Evolutionary conservation across 345 rosid genomes (phyloP).

Genomic region (Eucalyptus pauciflora): DNA sequence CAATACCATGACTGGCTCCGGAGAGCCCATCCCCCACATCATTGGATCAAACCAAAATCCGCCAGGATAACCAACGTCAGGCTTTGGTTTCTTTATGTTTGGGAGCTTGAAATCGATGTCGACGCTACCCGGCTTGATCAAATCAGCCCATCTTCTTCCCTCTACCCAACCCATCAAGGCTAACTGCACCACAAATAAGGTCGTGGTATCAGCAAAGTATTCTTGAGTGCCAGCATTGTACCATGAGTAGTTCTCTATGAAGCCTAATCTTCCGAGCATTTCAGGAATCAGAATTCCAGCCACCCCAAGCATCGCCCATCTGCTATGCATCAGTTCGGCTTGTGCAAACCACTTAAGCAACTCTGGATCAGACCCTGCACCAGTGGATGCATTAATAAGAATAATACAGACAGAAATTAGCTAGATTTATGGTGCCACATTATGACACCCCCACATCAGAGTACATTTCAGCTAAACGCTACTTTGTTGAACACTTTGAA

Average conservation of each 20-base stretch:
- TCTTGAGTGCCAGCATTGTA: constrained; percentile 68
- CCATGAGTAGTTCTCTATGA: constrained; percentile 76
- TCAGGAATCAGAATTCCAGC: constrained; percentile 81
- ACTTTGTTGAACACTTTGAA: neutral
- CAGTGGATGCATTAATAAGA: neutral
- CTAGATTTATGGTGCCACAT: neutral
- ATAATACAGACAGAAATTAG: neutral
- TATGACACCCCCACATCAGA: neutral
- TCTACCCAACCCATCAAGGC: constrained; percentile 87
- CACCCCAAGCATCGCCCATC: constrained; percentile 99
- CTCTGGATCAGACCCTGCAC: constrained; percentile 81
- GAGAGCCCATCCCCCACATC: constrained; percentile 96
- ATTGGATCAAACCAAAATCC: constrained; percentile 85
- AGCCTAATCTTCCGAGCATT: constrained; percentile 60
- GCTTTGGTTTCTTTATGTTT: constrained; percentile 52
- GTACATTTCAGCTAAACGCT: neutral
- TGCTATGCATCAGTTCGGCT: constrained; percentile 75
- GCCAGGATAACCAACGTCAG: constrained; percentile 87
- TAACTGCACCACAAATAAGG: constrained; percentile 60
- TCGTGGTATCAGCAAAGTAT: constrained; percentile 71
- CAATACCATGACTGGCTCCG: constrained; percentile 86
- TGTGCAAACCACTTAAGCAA: constrained; percentile 86
- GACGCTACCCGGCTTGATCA: constrained; percentile 71
- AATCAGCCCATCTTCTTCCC: constrained; percentile 93
- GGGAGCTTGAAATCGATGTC: constrained; percentile 63